These are phyloP conservation scores for Davidsoniella neocaledoniae DNA, from an alignment of 2,329 filamentous ascomycete species.

Conservation along the genomic window DNA sequence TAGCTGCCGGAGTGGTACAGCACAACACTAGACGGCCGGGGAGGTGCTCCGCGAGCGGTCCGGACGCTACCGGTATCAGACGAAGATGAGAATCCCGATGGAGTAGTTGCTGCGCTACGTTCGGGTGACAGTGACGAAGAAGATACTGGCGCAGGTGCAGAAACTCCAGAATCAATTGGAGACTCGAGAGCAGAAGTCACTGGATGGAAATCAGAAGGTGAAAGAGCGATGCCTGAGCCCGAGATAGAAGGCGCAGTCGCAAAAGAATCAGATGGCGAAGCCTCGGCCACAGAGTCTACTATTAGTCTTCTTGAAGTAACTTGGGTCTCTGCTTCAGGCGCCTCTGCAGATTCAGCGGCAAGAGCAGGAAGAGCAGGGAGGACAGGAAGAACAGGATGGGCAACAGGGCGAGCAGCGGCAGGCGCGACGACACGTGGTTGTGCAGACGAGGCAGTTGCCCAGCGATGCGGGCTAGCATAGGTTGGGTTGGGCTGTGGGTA, in stretches of 20 bases:
- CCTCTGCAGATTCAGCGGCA: too few relatives aligned
- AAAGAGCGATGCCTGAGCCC: too few relatives aligned
- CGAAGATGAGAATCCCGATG: slow-evolving; percentile 2
- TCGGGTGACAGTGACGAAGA: too few relatives aligned
- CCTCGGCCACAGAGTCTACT: too few relatives aligned
- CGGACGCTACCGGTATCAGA: slow-evolving; percentile 1
- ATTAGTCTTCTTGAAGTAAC: too few relatives aligned
- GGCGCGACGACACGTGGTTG: not conserved
- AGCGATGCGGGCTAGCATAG: not conserved
- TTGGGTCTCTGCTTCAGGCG: too few relatives aligned
- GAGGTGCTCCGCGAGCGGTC: not conserved
- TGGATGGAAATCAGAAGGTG: too few relatives aligned
- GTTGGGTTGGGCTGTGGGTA: not conserved
- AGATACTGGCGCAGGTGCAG: too few relatives aligned
- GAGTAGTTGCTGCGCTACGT: not conserved
- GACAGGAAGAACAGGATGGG: not conserved
- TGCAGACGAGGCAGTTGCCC: not conserved
- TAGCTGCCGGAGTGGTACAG: not conserved
- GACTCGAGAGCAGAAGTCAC: too few relatives aligned
- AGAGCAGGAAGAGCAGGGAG: not conserved
- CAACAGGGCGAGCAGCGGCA: not conserved
- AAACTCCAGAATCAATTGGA: too few relatives aligned
- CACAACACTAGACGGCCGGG: slow-evolving; percentile 3
- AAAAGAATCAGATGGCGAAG: too few relatives aligned
- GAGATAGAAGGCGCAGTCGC: too few relatives aligned